Evolutionary conservation across 768 basidiomycete species (phyloP), one percentile per base, ranked within the genome.

Genomic region (Xerocomellus amylosporus): DNA sequence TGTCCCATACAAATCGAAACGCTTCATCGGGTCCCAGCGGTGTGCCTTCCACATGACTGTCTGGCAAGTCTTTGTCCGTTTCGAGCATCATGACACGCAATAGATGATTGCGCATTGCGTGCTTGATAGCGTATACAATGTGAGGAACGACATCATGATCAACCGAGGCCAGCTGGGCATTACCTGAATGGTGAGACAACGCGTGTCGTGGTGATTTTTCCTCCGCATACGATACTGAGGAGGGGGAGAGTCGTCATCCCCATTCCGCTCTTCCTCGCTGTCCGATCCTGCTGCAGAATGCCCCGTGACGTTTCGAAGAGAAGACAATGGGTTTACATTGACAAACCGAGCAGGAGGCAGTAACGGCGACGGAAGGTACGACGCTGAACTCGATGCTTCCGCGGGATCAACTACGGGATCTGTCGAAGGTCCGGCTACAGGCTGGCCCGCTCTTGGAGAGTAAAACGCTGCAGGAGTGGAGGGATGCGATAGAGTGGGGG

Each of bases 1-100:
- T 88, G 56, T 86, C 83, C 88, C 88, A 90, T 5, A 88, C 84
- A 58, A 90, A 90, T 19, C 88, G 84, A 14, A 90, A 75, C 1
- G 86, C 80, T n/a, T 84, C 78, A 20, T 75, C 65, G 12, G 73
- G 62, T 3, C 70, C 73, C 1, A 84, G 61, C 4, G 70, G 61
- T 12, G 67, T 72, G 15, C 81, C 84, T 62, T 90, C 87, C 10
- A 62, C 59, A 61, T 87, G 81, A 49, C 79, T 82, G 52, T 81
- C 80, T 1, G 88, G 88, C 8, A 90, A 71, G 1, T 78, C 64
- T 54, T 82, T 81, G 60, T 83, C 85, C 36, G 67, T 76, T 8
- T 78, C 74, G 6, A 87, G 53, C 19, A 75, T 71, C 84, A 90
- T 87, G 47, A 79, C 67, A 38, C 73, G 77, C 44, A 84, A 69